Percentiles rank a stretch among this genome's conserved stretches.
Evolutionary conservation across 2,329 filamentous ascomycete species (phyloP).

Genomic region (Fusarium hostae): DNA sequence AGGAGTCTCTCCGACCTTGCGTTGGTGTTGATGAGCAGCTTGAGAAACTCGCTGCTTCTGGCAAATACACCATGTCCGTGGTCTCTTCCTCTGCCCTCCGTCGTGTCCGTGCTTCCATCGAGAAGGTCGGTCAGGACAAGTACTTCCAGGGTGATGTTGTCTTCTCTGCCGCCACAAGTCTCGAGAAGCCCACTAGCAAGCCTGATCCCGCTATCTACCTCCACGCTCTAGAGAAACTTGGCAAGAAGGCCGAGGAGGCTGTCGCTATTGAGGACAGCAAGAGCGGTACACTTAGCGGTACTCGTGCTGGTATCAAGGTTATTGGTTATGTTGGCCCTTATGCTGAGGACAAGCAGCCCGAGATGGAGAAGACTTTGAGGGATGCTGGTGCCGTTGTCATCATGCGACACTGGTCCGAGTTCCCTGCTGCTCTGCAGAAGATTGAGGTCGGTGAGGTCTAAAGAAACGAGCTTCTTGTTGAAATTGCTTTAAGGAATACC

Average conservation of each 20-base stretch:
- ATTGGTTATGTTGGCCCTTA: conserved; percentile 90
- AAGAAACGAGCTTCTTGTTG: conserved; percentile 13
- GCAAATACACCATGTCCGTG: conserved; percentile 79
- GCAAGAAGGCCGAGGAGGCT: conserved; percentile 75
- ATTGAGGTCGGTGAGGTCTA: conserved; percentile 56
- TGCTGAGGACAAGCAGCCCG: conserved; percentile 66
- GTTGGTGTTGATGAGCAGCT: conserved; percentile 75
- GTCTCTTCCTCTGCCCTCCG: conserved; percentile 84
- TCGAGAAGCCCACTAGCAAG: conserved; percentile 85
- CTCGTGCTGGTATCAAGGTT: conserved; percentile 80
- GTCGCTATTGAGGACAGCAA: conserved; percentile 91
- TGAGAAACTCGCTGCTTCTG: conserved; percentile 67
- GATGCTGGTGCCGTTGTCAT: conserved; percentile 72
- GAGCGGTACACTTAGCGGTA: conserved; percentile 79
- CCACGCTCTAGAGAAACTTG: conserved; percentile 77
- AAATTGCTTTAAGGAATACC: conserved; percentile 39
- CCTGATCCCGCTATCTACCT: conserved; percentile 91
- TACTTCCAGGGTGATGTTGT: conserved; percentile 81
- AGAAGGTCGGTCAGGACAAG: conserved; percentile 81
- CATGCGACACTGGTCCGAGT: conserved; percentile 70
- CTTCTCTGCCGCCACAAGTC: conserved; percentile 84
- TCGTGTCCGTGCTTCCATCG: conserved; percentile 79
- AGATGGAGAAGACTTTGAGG: conserved; percentile 71
- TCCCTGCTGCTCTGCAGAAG: conserved; percentile 59
- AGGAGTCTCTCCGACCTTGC: conserved; percentile 74